These are phyloP conservation scores for Chaetomium globosum DNA, from an alignment of 2,329 filamentous ascomycete species.

Conservation along the genomic window DNA sequence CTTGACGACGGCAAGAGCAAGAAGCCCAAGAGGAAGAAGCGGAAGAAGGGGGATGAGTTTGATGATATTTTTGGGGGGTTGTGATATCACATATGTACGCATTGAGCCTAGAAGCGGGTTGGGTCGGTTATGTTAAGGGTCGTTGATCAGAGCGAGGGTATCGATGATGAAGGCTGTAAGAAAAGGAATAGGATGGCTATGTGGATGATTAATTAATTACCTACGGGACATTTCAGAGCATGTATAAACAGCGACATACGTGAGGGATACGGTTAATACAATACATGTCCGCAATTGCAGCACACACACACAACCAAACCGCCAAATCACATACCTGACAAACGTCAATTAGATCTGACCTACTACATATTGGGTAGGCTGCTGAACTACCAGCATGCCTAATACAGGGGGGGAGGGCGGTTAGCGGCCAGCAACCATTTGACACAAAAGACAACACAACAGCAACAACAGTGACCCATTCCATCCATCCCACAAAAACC, in stretches of 20 bases:
- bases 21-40: conserved; percentile 28
- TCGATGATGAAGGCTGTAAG: neutral
- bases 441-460: conserved; percentile 4
- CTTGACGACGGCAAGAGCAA: conserved; percentile 15
- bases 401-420: conserved; percentile 5
- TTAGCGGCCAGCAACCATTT: neutral
- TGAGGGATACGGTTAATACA: neutral
- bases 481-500: conserved; percentile 15
- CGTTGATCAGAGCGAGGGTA: neutral
- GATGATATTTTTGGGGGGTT: conserved; percentile 33
- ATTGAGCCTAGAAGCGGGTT: too few relatives aligned
- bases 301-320: neutral
- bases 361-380: neutral
- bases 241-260: neutral
- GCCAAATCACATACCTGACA: neutral
- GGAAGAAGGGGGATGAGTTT: conserved; percentile 32
- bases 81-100: neutral
- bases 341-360: conserved; percentile 10
- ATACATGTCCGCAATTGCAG: neutral
- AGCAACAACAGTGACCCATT: conserved; percentile 1
- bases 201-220: neutral
- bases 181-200: neutral
- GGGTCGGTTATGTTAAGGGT: neutral
- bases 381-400: conserved; percentile 13
- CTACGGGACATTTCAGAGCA: neutral